Conservation (phyloP, 495 filamentous ascomycete genomes). For the Sporormia fimetaria region DNA sequence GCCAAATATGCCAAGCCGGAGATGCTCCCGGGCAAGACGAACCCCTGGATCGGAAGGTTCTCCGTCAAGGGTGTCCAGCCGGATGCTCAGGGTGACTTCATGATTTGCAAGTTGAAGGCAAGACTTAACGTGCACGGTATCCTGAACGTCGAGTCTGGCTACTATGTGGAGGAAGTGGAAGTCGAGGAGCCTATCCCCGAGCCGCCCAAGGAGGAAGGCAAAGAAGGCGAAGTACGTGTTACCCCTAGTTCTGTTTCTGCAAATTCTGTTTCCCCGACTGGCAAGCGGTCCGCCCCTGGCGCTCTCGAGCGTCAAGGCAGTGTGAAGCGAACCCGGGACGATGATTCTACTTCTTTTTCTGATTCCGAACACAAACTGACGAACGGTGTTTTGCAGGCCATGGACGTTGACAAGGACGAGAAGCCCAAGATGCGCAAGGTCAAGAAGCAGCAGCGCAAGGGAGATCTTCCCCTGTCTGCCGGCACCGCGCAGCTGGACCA, state of each 20-base stretch:
- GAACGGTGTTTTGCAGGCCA: slow-evolving; percentile 48
- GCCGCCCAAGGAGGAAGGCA: slow-evolving; percentile 42
- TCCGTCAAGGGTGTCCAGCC: slow-evolving; percentile 47
- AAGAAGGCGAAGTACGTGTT: slow-evolving; percentile 47
- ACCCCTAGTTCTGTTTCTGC: slow-evolving; percentile 5
- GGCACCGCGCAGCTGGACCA: slow-evolving; percentile 71
- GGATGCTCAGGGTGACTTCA: slow-evolving; percentile 49
- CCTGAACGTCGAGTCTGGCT: slow-evolving; percentile 91
- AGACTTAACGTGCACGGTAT: slow-evolving; percentile 94
- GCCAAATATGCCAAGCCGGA: slow-evolving; percentile 85
- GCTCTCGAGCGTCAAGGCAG: no score
- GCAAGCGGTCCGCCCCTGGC: no score
- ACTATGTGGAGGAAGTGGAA: slow-evolving; percentile 96
- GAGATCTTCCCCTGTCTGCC: slow-evolving; percentile 78
- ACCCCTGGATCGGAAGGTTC: slow-evolving; percentile 92
- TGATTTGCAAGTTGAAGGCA: slow-evolving; percentile 98
- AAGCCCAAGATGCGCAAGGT: slow-evolving; percentile 94
- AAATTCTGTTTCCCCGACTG: neutral
- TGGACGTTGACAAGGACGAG: slow-evolving; percentile 80
- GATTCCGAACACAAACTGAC: slow-evolving; percentile 9
- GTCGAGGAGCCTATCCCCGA: slow-evolving; percentile 81
- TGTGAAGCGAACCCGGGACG: no score
- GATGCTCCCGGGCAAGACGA: slow-evolving; percentile 76
- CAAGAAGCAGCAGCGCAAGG: slow-evolving; percentile 99
- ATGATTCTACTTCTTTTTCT: slow-evolving; percentile 1